A percentile compares a stretch with the other conserved stretches of the same genome.
Evolutionary conservation across 495 filamentous ascomycete genomes (phyloP).

Genomic region (Jackrogersella minutella): DNA sequence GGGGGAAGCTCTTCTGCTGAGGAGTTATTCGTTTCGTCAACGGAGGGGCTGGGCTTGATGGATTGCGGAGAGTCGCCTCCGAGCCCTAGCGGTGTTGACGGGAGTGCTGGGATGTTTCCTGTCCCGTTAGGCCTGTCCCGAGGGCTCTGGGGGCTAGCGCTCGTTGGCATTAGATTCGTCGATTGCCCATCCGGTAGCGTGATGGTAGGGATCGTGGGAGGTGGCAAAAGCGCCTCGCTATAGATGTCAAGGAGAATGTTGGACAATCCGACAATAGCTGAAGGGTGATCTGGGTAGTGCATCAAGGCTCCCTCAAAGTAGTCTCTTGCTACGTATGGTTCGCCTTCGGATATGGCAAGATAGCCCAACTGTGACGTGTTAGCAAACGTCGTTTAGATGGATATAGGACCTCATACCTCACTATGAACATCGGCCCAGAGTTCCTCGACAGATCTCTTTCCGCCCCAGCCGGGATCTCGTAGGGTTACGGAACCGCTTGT

Average conservation of each 20-base stretch:
- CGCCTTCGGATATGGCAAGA: slow-evolving; percentile 66
- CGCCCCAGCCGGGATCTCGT: slow-evolving; percentile 73
- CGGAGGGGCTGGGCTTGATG: slow-evolving; percentile 3
- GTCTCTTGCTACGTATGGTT: slow-evolving; percentile 70
- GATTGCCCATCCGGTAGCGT: slow-evolving; percentile 18
- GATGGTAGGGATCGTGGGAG: slow-evolving; percentile 52
- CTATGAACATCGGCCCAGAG: slow-evolving; percentile 81
- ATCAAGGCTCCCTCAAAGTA: slow-evolving; percentile 82
- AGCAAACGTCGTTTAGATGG: slow-evolving; percentile 34
- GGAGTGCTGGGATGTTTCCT: slow-evolving; percentile 35
- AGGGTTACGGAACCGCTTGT: slow-evolving; percentile 56
- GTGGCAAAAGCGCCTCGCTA: slow-evolving; percentile 64
- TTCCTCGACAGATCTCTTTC: slow-evolving; percentile 76
- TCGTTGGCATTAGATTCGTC: slow-evolving; percentile 17
- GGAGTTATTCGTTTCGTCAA: slow-evolving; percentile 14
- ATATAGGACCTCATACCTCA: slow-evolving; percentile 61
- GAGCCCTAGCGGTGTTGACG: slow-evolving; percentile 54
- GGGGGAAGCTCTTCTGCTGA: slow-evolving; percentile 49
- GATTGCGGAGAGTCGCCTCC: slow-evolving; percentile 19
- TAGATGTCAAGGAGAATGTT: slow-evolving; percentile 89
- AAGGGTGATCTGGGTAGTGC: slow-evolving; percentile 76
- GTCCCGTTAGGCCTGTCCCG: not conserved
- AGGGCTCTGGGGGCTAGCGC: slow-evolving; percentile 17
- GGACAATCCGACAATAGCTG: slow-evolving; percentile 81
- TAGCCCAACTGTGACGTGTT: slow-evolving; percentile 68